These are phyloP conservation scores for Alternaria arborescens DNA, from an alignment of 2,329 filamentous ascomycete genomes.

Conservation along the genomic window DNA sequence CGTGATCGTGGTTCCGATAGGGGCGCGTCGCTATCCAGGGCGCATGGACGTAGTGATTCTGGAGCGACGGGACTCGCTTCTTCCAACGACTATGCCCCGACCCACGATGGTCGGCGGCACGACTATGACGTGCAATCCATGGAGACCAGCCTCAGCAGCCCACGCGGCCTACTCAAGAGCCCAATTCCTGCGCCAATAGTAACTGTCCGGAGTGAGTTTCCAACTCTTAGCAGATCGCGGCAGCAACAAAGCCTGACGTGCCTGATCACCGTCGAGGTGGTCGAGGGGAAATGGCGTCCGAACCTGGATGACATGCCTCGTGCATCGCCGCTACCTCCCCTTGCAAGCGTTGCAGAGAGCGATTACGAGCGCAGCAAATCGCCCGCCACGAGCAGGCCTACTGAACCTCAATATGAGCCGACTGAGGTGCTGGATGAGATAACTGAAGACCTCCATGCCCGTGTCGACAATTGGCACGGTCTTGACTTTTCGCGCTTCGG, in stretches of 20 bases:
- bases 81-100: constrained; percentile 81
- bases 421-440: constrained; percentile 81
- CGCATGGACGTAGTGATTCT: constrained; percentile 80
- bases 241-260: constrained; percentile 96
- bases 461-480: constrained; percentile 99
- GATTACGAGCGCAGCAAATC: constrained; percentile 63
- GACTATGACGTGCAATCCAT: constrained; percentile 97
- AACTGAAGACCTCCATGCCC: constrained; percentile 80
- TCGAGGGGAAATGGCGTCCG: constrained; percentile 89
- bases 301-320: constrained; percentile 78
- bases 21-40: constrained; percentile 49
- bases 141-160: constrained; percentile 83
- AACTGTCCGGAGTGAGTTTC: constrained; percentile 96
- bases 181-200: constrained; percentile 90
- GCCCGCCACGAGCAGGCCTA: constrained; percentile 60
- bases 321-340: constrained; percentile 60
- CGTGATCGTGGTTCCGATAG: constrained; percentile 50
- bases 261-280: constrained; percentile 90
- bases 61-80: constrained; percentile 75
- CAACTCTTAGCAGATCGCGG: constrained; percentile 87
- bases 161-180: constrained; percentile 75
- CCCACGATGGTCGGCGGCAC: constrained; percentile 78
- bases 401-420: constrained; percentile 71
- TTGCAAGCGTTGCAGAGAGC: constrained; percentile 57
- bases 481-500: constrained; percentile 94